Evolutionary conservation across 371 early-diverging fungal species (phyloP).

Genomic region (Apophysomyces ossiformis): DNA sequence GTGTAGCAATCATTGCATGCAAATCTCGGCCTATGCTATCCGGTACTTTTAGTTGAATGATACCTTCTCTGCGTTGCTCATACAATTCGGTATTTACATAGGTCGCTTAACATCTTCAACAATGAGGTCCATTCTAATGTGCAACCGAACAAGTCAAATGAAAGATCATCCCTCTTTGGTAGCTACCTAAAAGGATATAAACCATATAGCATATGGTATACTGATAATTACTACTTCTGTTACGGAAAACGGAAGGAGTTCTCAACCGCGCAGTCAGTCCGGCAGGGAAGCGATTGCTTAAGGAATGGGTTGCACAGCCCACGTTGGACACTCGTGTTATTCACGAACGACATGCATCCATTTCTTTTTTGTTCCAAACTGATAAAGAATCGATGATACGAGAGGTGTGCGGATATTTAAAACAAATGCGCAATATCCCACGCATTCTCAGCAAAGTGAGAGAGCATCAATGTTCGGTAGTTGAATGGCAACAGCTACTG

Average conservation of each 20-base stretch:
- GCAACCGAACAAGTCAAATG: conserved; percentile 61
- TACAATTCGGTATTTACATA: conserved; percentile 15
- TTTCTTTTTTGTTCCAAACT: conserved; percentile 56
- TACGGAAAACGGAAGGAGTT: conserved; percentile 48
- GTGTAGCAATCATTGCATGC: conserved; percentile 48
- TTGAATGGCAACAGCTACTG: conserved; percentile 74
- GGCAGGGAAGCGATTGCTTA: conserved; percentile 57
- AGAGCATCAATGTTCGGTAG: conserved; percentile 48
- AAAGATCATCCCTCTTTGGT: conserved; percentile 75
- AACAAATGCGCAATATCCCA: conserved; percentile 68
- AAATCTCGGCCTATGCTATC: conserved; percentile 58
- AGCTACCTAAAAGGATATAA: conserved; percentile 2
- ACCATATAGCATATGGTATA: background rate
- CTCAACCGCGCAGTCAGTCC: conserved; percentile 66
- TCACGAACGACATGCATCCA: conserved; percentile 55
- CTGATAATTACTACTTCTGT: background rate
- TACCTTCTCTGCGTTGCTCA: background rate
- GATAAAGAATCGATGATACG: conserved; percentile 24
- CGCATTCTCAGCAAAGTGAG: conserved; percentile 54
- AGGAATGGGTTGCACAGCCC: conserved; percentile 73
- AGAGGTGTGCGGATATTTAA: conserved; percentile 46
- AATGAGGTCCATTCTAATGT: conserved; percentile 71
- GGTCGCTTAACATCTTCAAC: conserved; percentile 73
- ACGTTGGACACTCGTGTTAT: conserved; percentile 49
- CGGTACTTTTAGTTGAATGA: conserved; percentile 32